These are phyloP conservation scores for Ganoderma sinense DNA, from an alignment of 1,284 basidiomycete species.

Conservation along the genomic window DNA sequence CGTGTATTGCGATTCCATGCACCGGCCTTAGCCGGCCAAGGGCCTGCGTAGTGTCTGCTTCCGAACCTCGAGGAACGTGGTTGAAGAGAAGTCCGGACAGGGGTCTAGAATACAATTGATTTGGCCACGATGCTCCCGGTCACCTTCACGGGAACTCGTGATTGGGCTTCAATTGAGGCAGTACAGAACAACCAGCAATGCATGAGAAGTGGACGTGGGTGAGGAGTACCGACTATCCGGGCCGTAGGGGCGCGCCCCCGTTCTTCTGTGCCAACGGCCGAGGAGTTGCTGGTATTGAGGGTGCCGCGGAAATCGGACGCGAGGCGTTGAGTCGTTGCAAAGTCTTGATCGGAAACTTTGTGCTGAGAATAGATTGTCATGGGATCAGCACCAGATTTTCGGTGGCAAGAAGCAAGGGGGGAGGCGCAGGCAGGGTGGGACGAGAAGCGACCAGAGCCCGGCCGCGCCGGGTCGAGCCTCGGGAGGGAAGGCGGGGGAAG, in stretches of 20 bases:
- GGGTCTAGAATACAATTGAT: not conserved
- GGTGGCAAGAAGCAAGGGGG: not conserved
- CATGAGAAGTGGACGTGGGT: not conserved
- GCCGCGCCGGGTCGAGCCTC: slow-evolving; percentile 9
- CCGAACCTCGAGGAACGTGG: not conserved
- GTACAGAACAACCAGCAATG: not conserved
- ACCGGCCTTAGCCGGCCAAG: not conserved
- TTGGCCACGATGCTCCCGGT: not conserved
- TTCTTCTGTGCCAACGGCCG: slow-evolving; percentile 27
- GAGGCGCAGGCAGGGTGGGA: not conserved
- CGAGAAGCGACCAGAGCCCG: slow-evolving; percentile 23
- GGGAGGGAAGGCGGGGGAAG: slow-evolving; percentile 1
- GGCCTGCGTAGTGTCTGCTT: not conserved
- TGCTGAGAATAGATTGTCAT: slow-evolving; percentile 53
- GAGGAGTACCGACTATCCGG: slow-evolving; percentile 9
- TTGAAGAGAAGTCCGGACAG: not conserved
- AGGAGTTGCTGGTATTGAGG: slow-evolving; percentile 22
- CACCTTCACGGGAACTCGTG: not conserved
- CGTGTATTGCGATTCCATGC: not conserved
- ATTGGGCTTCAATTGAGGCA: not conserved
- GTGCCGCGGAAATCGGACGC: slow-evolving; percentile 43
- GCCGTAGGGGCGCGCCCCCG: slow-evolving; percentile 23
- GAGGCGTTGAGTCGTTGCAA: slow-evolving; percentile 81
- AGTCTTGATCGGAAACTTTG: slow-evolving; percentile 93
- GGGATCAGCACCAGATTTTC: slow-evolving; percentile 12